These are phyloP conservation scores for Moesziomyces globuligerus DNA, from an alignment of 1,284 basidiomycete genomes.

Conservation along the genomic window DNA sequence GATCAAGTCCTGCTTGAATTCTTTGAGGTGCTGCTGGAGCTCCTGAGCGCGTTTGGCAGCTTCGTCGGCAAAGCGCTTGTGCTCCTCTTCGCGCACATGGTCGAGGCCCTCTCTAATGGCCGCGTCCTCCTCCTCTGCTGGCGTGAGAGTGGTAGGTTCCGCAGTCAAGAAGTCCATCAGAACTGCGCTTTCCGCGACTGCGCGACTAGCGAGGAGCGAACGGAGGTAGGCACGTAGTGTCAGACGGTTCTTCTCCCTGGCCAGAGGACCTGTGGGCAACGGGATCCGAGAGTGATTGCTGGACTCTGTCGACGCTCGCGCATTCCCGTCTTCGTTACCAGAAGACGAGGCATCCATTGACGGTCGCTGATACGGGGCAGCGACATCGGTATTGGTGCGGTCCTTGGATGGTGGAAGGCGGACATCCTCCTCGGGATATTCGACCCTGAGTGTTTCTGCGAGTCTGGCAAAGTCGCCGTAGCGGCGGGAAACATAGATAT, in stretches of 20 bases:
- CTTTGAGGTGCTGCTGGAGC: slow-evolving; percentile 82
- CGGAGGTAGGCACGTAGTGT: slow-evolving; percentile 93
- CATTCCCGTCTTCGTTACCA: slow-evolving; percentile 9
- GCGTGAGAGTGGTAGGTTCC: slow-evolving; percentile 77
- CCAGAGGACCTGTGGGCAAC: slow-evolving; percentile 61
- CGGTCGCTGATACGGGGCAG: slow-evolving; percentile 31
- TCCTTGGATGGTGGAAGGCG: slow-evolving; percentile 58
- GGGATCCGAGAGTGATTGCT: slow-evolving; percentile 20
- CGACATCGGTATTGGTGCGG: slow-evolving; percentile 47
- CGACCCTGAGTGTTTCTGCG: slow-evolving; percentile 55
- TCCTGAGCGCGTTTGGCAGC: slow-evolving; percentile 86
- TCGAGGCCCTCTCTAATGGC: slow-evolving; percentile 87
- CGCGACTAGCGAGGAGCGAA: slow-evolving; percentile 76
- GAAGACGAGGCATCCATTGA: slow-evolving; percentile 5
- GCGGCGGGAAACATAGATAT: slow-evolving; percentile 87
- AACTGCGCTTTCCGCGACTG: slow-evolving; percentile 83
- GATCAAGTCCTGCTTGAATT: slow-evolving; percentile 86
- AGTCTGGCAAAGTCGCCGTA: slow-evolving; percentile 86
- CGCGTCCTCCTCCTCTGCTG: slow-evolving; percentile 83
- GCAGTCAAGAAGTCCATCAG: slow-evolving; percentile 86
- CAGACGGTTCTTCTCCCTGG: slow-evolving; percentile 87
- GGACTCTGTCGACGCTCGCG: slow-evolving; percentile 23
- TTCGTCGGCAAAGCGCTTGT: slow-evolving; percentile 84
- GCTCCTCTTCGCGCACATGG: slow-evolving; percentile 85
- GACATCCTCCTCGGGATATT: slow-evolving; percentile 58